Evolutionary conservation across 2,329 filamentous ascomycete species (phyloP).

Genomic region (Fusarium sp.): DNA sequence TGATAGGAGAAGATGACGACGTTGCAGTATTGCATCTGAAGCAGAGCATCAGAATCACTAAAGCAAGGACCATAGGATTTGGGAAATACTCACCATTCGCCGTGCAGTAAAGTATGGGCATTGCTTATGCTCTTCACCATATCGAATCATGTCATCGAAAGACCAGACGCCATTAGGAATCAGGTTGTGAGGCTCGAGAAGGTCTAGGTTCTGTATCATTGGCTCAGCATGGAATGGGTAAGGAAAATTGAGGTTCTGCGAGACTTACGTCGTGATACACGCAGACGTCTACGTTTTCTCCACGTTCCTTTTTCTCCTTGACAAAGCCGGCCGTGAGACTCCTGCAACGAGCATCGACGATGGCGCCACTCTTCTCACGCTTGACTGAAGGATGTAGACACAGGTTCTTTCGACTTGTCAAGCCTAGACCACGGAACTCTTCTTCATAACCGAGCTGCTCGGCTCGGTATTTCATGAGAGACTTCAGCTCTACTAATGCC

Average conservation of each 20-base stretch:
- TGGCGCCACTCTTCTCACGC: constrained; percentile 90
- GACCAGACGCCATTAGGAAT: constrained; percentile 97
- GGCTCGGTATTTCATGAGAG: constrained; percentile 92
- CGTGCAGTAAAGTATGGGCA: constrained; percentile 97
- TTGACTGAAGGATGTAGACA: constrained; percentile 97
- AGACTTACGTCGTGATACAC: constrained; percentile 86
- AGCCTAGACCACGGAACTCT: constrained; percentile 89
- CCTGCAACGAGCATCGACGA: constrained; percentile 95
- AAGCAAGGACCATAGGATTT: not conserved
- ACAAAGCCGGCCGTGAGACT: constrained; percentile 97
- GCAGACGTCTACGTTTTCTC: constrained; percentile 93
- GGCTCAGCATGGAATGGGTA: constrained; percentile 12
- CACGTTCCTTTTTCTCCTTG: constrained; percentile 95
- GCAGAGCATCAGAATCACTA: not conserved
- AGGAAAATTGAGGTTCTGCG: not conserved
- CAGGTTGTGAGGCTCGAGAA: constrained; percentile 93
- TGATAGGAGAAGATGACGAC: constrained; percentile 99
- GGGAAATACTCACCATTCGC: constrained; percentile 75
- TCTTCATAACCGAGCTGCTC: constrained; percentile 90
- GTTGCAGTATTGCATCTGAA: constrained; percentile 96
- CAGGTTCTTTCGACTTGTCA: constrained; percentile 97
- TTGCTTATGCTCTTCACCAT: constrained; percentile 95
- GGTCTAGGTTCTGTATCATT: constrained; percentile 78
- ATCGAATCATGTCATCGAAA: constrained; percentile 85
- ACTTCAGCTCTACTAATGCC: constrained; percentile 88